phyloP scores from a whole-genome alignment of 495 filamentous ascomycete species.

The Annulohypoxylon maeteangense region DNA sequence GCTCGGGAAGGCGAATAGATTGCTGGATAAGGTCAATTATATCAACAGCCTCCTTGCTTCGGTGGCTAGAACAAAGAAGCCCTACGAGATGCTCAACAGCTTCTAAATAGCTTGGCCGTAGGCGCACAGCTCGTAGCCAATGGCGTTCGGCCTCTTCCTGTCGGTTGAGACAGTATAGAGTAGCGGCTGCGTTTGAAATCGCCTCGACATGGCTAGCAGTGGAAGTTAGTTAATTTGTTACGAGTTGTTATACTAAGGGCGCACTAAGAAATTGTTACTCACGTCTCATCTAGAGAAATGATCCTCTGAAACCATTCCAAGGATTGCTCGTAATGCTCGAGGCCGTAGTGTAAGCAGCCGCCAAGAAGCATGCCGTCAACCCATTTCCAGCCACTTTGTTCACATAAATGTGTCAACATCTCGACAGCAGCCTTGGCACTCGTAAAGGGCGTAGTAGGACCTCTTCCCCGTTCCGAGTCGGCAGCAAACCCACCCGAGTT shows the following conservation, averaged over 20 bases:
- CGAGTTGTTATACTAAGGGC: background rate
- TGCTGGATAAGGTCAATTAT: slow-evolving; percentile 91
- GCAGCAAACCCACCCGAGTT: slow-evolving; percentile 20
- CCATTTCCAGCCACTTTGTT: slow-evolving; percentile 92
- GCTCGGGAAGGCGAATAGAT: slow-evolving; percentile 65
- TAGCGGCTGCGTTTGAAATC: slow-evolving; percentile 91
- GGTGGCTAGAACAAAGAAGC: slow-evolving; percentile 81
- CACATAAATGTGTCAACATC: slow-evolving; percentile 82
- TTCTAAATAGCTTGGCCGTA: slow-evolving; percentile 92
- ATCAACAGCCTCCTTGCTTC: slow-evolving; percentile 85
- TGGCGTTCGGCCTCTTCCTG: slow-evolving; percentile 86
- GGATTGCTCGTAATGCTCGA: slow-evolving; percentile 87
- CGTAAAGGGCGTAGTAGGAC: slow-evolving; percentile 47
- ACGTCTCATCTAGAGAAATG: slow-evolving; percentile 82
- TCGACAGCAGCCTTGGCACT: slow-evolving; percentile 77
- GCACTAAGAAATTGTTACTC: slow-evolving; percentile 48
- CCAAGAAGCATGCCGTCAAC: slow-evolving; percentile 94
- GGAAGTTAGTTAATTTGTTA: slow-evolving; percentile 43
- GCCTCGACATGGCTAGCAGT: slow-evolving; percentile 85
- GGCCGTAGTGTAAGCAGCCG: slow-evolving; percentile 91
- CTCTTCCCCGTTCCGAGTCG: slow-evolving; percentile 22
- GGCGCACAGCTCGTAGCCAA: slow-evolving; percentile 85
- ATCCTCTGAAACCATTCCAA: slow-evolving; percentile 91
- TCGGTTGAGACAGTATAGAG: slow-evolving; percentile 82
- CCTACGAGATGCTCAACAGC: slow-evolving; percentile 96